These are phyloP conservation scores for Beauveria varroae DNA, from an alignment of 2,329 filamentous ascomycete genomes.

Conservation along the genomic window DNA sequence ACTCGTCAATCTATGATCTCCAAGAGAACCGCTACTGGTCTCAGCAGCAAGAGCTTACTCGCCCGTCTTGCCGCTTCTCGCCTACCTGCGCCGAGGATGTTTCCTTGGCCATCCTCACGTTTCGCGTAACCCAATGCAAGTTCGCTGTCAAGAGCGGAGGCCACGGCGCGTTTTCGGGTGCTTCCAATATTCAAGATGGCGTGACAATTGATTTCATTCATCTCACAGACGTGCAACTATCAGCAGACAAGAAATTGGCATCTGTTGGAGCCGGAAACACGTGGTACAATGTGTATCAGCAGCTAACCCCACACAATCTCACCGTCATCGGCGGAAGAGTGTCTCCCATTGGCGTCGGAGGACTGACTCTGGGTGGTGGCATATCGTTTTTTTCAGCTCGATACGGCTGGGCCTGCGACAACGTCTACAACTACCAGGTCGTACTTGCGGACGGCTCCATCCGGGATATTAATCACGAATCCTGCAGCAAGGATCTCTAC, in stretches of 20 bases:
- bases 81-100: constrained; percentile 20
- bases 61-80: constrained; percentile 19
- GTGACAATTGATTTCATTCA: constrained; percentile 21
- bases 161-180: constrained; percentile 23
- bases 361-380: constrained; percentile 20
- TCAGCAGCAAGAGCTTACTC: constrained; percentile 17
- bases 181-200: constrained; percentile 21
- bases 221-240: constrained; percentile 18
- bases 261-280: constrained; percentile 16
- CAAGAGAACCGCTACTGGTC: constrained; percentile 19
- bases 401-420: constrained; percentile 19
- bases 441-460: constrained; percentile 37
- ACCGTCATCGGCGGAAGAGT: constrained; percentile 19
- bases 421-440: constrained; percentile 22
- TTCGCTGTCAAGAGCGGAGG: constrained; percentile 27
- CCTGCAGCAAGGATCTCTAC: constrained; percentile 42
- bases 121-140: constrained; percentile 20
- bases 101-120: constrained; percentile 19
- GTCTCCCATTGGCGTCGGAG: constrained; percentile 18
- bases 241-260: constrained; percentile 12
- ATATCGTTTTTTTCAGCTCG: constrained; percentile 18
- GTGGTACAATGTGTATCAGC: constrained; percentile 18
- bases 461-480: constrained; percentile 30
- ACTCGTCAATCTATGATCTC: constrained; percentile 13
- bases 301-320: constrained; percentile 14